Base-by-base conservation (phyloP, 192 early-diverging fungal species). In the Spinellus fusiger region DNA sequence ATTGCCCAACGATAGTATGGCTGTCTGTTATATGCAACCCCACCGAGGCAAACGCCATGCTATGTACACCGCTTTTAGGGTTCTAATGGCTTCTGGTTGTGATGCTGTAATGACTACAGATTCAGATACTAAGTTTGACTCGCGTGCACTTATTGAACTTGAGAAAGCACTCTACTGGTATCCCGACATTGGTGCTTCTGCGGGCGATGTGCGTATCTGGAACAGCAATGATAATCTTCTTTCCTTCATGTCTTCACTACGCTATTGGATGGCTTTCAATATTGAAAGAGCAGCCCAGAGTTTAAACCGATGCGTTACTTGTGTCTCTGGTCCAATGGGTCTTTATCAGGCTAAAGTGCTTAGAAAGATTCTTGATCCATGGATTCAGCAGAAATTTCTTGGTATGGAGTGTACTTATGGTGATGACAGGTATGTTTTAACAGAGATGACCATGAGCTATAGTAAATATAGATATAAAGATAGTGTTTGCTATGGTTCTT, bases 201-300 rank as follows among this genome's bases (percentile, higher is more conserved):
- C 79, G 20, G 79, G 79, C 7, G 73, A 80, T 48, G 72, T 74
- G 0, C 67, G 80, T 10, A 85, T 85, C 23, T 81, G 76, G 65
- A 85, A 85, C 49, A 71, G 66, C 10, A 74, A 67, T 0, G 77
- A 76, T 8, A 54, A 29, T 8, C 59, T 81, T 50, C 51, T 85
- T 44, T 84, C 84, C 6, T 83, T 84, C 58, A 53, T 85, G 47
- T 86, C 84, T 0, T 79, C 77, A 8, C 60, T 85, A 16, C 79
- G 84, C 4, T 85, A 85, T 56, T 78, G 79, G 80, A 77, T 85
- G 62, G 84, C 84, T 3, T 85, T 85, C 48, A 85, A 85, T 69
- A 78, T 85, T 23, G 84, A 85, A 57, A 71, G 84, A 40, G 80
- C 81, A 4, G 80, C 80, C 0, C 84, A 85, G 29, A 80, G 77